These are phyloP conservation scores for Arthrobotrys megalospora DNA, from an alignment of 2,329 filamentous ascomycete species.

Conservation along the genomic window DNA sequence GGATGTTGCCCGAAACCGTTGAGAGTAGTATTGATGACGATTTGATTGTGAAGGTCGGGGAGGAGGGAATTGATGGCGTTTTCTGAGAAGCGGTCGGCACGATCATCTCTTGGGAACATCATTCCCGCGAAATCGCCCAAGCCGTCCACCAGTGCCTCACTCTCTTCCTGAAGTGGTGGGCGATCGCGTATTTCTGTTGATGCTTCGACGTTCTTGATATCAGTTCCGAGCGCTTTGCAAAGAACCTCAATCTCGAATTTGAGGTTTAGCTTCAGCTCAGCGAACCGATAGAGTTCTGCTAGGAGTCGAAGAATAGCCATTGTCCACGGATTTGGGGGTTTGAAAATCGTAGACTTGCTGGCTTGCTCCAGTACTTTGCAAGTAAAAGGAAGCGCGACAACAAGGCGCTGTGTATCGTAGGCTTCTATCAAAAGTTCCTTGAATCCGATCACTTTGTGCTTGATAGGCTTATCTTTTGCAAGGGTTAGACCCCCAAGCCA, in stretches of 20 bases:
- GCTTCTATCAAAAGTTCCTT: constrained; percentile 95
- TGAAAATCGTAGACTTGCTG: constrained; percentile 87
- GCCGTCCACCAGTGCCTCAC: constrained; percentile 74
- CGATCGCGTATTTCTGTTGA: constrained; percentile 88
- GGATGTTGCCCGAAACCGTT: constrained; percentile 64
- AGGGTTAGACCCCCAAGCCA: constrained; percentile 96
- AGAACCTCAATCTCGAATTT: constrained; percentile 99
- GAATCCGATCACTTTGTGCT: constrained; percentile 96
- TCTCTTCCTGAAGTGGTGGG: constrained; percentile 67
- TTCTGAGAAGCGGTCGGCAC: constrained; percentile 58
- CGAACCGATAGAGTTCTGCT: constrained; percentile 92
- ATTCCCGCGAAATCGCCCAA: constrained; percentile 67
- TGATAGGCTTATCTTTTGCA: constrained; percentile 93
- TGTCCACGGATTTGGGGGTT: constrained; percentile 94
- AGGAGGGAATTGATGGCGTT: constrained; percentile 58
- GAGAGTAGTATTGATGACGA: constrained; percentile 63
- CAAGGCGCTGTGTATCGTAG: constrained; percentile 89
- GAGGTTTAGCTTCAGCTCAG: constrained; percentile 93
- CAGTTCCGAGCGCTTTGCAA: constrained; percentile 91
- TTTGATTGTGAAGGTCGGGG: constrained; percentile 57
- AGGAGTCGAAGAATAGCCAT: constrained; percentile 95
- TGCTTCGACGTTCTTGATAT: constrained; percentile 91
- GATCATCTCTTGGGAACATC: constrained; percentile 69
- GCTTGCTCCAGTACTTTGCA: constrained; percentile 95
- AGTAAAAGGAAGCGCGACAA: constrained; percentile 95